Conservation (phyloP, 1,284 basidiomycete genomes). For the Tylopilus sp. region DNA sequence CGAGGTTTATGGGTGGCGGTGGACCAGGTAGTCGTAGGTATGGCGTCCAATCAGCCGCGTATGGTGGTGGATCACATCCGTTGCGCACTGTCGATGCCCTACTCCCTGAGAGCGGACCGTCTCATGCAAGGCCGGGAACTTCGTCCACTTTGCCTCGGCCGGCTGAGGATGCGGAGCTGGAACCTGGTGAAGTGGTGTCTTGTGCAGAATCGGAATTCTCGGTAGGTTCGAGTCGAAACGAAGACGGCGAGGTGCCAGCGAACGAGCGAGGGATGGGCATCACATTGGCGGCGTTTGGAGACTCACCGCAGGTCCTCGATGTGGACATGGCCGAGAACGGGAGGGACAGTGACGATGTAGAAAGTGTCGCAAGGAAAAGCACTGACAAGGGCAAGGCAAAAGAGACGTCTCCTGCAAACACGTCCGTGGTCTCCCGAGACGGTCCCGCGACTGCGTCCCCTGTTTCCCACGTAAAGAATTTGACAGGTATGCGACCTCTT, state of each 20-base stretch:
- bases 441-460: background rate
- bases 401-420: background rate
- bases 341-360: background rate
- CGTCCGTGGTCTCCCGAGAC: background rate
- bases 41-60: background rate
- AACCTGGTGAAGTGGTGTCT: constrained; percentile 28
- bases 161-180: constrained; percentile 12
- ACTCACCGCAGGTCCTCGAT: background rate
- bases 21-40: background rate
- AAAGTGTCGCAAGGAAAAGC: background rate
- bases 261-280: constrained; percentile 14
- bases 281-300: too few species aligned
- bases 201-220: constrained; percentile 28
- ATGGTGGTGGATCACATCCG: background rate
- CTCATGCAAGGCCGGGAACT: background rate
- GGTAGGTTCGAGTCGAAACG: constrained; percentile 21
- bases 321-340: background rate
- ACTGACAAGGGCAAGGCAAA: constrained; percentile 12
- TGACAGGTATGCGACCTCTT: constrained; percentile 23
- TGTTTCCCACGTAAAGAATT: constrained; percentile 25
- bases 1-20: constrained; percentile 3
- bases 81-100: background rate
- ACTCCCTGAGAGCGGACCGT: constrained; percentile 3
- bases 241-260: constrained; percentile 6
- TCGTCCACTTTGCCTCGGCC: background rate